A percentile compares a stretch with the other conserved stretches of the same genome.
Evolutionary conservation across 164 flowering plant genomes (phyloP).

Genomic region (Umbilicus rupestris): DNA sequence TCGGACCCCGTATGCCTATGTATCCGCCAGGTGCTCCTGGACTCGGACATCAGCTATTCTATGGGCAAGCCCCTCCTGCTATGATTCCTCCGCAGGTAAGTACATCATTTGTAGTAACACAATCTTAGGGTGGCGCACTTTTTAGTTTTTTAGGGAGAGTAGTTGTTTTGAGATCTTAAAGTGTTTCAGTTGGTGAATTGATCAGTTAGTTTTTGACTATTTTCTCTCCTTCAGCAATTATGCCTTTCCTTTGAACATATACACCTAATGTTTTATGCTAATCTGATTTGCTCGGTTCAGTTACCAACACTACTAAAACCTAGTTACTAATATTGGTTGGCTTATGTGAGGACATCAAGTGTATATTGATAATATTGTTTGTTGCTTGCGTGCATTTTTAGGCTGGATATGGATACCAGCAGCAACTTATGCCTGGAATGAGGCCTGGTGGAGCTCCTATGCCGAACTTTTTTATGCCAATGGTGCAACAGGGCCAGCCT

Average conservation of each 20-base stretch:
- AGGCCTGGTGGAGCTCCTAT: slow-evolving; percentile 68
- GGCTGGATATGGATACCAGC: slow-evolving; percentile 84
- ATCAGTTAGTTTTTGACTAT: too few species aligned
- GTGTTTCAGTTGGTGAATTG: too few species aligned
- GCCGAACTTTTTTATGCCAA: slow-evolving; percentile 59
- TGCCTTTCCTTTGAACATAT: too few species aligned
- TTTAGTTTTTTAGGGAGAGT: not conserved
- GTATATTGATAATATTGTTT: not conserved
- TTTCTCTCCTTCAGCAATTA: too few species aligned
- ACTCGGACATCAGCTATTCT: slow-evolving; percentile 50
- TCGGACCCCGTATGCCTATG: slow-evolving; percentile 52
- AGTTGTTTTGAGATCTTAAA: not conserved
- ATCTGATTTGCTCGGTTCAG: too few species aligned
- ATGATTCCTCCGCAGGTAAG: slow-evolving; percentile 44
- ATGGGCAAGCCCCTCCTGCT: slow-evolving; percentile 50
- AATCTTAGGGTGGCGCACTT: not conserved
- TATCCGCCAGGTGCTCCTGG: slow-evolving; percentile 58
- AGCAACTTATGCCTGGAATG: slow-evolving; percentile 78
- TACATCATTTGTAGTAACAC: not conserved
- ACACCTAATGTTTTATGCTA: too few species aligned
- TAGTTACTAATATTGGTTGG: not conserved
- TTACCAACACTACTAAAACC: too few species aligned
- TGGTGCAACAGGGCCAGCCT: slow-evolving; percentile 69
- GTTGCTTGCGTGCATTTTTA: slow-evolving; percentile 8
- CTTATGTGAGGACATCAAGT: not conserved